These are phyloP conservation scores for Furcasterigmium sp. DNA, from an alignment of 2,329 filamentous ascomycete genomes.

Conservation along the genomic window DNA sequence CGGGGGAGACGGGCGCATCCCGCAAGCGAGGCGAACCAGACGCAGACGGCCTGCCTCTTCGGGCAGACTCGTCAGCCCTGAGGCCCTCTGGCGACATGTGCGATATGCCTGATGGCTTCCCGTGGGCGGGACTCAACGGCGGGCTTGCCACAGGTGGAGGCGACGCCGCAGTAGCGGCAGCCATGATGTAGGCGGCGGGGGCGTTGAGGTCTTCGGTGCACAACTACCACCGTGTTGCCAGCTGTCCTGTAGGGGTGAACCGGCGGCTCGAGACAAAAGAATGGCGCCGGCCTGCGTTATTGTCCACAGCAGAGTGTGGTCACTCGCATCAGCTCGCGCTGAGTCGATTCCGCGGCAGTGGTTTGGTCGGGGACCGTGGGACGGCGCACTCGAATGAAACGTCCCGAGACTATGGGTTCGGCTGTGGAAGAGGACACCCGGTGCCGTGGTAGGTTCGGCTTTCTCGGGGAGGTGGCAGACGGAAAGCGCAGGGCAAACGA, in stretches of 20 bases:
- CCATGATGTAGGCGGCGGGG: conserved; percentile 3
- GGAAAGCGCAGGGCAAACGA: neutral
- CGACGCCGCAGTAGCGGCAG: conserved; percentile 10
- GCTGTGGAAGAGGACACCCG: neutral
- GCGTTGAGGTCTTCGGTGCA: too few relatives aligned
- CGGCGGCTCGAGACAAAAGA: too few relatives aligned
- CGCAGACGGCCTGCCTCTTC: conserved; percentile 20
- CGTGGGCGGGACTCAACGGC: conserved; percentile 17
- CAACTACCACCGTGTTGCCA: too few relatives aligned
- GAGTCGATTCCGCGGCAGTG: neutral
- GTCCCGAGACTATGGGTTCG: neutral
- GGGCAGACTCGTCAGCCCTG: conserved; percentile 22
- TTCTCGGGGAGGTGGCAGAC: neutral
- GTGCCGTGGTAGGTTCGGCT: neutral
- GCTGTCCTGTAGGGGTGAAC: neutral
- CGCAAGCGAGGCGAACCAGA: conserved; percentile 39
- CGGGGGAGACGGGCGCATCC: conserved; percentile 50
- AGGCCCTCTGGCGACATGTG: conserved; percentile 24
- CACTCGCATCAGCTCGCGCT: neutral
- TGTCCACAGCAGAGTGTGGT: neutral
- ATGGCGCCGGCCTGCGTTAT: neutral
- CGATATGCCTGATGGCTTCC: conserved; percentile 30
- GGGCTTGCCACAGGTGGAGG: conserved; percentile 24
- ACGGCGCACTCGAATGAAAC: neutral
- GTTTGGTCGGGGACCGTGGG: neutral